Base-by-base conservation (phyloP, 129 eudicot genomes). In the Centella asiatica region DNA sequence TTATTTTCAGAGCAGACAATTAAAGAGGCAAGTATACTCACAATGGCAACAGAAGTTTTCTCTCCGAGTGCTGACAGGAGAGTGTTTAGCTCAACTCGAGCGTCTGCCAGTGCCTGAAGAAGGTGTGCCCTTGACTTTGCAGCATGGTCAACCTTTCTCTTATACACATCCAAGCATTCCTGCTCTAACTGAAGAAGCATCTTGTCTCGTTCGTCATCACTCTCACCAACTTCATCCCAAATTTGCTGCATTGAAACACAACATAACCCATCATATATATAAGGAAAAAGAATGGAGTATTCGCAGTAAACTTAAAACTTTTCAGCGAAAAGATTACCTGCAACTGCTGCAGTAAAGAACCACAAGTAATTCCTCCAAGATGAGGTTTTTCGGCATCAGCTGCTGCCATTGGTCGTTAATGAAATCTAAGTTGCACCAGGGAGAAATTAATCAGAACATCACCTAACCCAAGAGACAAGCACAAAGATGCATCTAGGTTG, bases 171-270 rank as follows among this genome's bases (percentile, higher is more conserved):
- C 76, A 93, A 68, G 69, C 96, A 93, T 57, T 93, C 99, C 65
- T 93, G 95, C 74, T 93, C 99, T 37, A 92, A 69, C 76, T 87
- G 93, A 70, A 92, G 80, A 66, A 92, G 96, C 96, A 92, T 92
- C 81, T 82, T 81, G 74, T 92, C 98, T 60, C 96, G 73, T 62
- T 82, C 96, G 20, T 85, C 95, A 18, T 92, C 98, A 48, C 72
- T 87, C 70, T 92, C 98, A 67, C 98, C 98, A 27, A 90, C 95
- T 67, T 90, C 98, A 50, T 87, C 98, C 98, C 98, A 92, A 57
- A 87, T 92, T 92, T 77, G 87, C 98, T 92, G 87, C 72, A 80
- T 65, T 2, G 59, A 11, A 26, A 63, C 73, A 22, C 65, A 23
- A 45, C 10, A 15, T 18, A 2, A 17, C 18, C 0, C 11, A 29